Base-by-base conservation (phyloP, 371 early-diverging fungal genomes). In the Rhizomucor pusillus region DNA sequence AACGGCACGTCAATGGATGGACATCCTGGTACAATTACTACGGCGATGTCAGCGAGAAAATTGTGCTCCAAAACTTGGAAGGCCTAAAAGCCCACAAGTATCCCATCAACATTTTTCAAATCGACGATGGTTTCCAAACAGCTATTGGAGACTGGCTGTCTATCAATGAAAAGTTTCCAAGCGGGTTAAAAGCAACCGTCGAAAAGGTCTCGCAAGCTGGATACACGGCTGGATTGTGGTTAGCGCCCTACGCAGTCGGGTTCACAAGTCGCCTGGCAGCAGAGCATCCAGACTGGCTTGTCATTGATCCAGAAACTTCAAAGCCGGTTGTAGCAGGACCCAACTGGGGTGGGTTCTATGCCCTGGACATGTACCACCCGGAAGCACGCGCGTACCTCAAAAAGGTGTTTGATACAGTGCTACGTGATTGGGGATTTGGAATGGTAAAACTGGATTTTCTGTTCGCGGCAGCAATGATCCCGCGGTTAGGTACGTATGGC, bases 21-120 rank as follows among this genome's bases (percentile, higher is more conserved):
- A 84, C 81, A 3, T 79, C 80, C 1, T 84, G 84, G 83, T 84
- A 84, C 29, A 67, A 69, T 35, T 77, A 81, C 25, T 80, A 84
- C 43, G 84, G 76, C 13, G 77, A 79, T 55, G 79, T 84, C 20
- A 79, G 67, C 41, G 79, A 84, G 44, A 48, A 57, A 1, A 67
- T 81, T 36, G 63, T 81, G 5, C 50, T 72, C 12, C 66, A 77
- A 24, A 81, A 84, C 24, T 53, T 84, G 5, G 57, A 62, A 1
- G 74, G 79, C 6, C 56, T 75, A 5, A 50, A 67, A 23, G 48
- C 67, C 1, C 50, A 70, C 18, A 59, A 66, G 5, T 81, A 79
- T 59, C 80, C 84, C 1, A 80, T 77, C 52, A 66, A 79, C 43
- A 76, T 81, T 7, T 80, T 84, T 49, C 84, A 84, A 59, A 80